Percentiles rank a stretch among this genome's conserved stretches.
These are phyloP conservation scores for Ganoderma sinense DNA, from an alignment of 1,284 basidiomycete species.

Conservation along the genomic window DNA sequence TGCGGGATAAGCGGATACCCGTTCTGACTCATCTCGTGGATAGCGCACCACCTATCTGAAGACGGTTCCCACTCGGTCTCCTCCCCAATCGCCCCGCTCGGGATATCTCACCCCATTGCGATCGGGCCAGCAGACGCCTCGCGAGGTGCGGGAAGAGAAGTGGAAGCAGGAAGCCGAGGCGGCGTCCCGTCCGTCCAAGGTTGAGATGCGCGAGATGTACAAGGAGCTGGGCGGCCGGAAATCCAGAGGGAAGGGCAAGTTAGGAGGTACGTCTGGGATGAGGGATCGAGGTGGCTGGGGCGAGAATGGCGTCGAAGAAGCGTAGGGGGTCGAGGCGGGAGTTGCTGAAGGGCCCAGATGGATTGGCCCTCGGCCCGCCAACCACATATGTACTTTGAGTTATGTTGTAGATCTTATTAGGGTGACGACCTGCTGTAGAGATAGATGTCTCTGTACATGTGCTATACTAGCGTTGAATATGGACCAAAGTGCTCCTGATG, in stretches of 20 bases:
- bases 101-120: conserved; percentile 55
- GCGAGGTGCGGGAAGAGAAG: conserved; percentile 76
- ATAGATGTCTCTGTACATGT: conserved; percentile 14
- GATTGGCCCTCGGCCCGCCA: not conserved
- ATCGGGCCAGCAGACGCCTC: conserved; percentile 80
- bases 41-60: conserved; percentile 68
- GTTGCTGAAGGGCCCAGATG: not conserved
- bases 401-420: conserved; percentile 11
- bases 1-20: not conserved
- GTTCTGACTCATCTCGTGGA: not conserved
- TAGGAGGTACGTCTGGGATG: conserved; percentile 64
- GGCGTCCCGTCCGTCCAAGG: conserved; percentile 66
- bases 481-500: not conserved
- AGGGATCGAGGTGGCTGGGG: conserved; percentile 54
- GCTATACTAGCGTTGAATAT: not conserved
- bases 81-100: conserved; percentile 49
- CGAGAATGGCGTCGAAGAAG: conserved; percentile 27
- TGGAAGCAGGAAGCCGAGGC: conserved; percentile 70
- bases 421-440: conserved; percentile 16
- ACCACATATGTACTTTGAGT: not conserved
- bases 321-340: conserved; percentile 8
- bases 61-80: conserved; percentile 52
- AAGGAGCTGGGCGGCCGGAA: conserved; percentile 90
- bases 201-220: conserved; percentile 89
- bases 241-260: conserved; percentile 65